Conservation (phyloP, 2,329 filamentous ascomycete species). For the Neodidymelliopsis sp. region DNA sequence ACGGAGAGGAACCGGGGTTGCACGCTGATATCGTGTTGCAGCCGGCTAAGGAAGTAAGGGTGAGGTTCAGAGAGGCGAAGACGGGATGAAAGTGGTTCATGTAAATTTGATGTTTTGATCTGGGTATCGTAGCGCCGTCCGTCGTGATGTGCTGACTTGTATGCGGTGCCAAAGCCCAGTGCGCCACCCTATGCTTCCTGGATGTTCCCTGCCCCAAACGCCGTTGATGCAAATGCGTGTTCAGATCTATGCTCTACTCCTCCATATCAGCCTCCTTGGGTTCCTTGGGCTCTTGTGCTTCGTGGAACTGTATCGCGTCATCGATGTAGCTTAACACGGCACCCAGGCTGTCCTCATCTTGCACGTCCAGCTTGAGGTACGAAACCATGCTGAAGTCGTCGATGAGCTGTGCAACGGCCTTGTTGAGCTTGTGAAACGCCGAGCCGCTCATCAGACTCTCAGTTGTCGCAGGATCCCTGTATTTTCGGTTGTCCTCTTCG, state of each 20-base stretch:
- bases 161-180: neutral
- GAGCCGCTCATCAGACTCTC: constrained; percentile 79
- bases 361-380: constrained; percentile 86
- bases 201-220: constrained; percentile 8
- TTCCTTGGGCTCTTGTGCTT: constrained; percentile 90
- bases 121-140: neutral
- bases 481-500: constrained; percentile 60
- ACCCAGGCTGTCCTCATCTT: constrained; percentile 90
- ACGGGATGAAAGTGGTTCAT: too few relatives aligned
- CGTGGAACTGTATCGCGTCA: constrained; percentile 91
- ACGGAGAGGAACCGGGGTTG: constrained; percentile 46
- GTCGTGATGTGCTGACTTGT: neutral
- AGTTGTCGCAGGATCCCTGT: constrained; percentile 68
- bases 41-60: constrained; percentile 51
- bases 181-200: constrained; percentile 16
- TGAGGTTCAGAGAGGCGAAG: constrained; percentile 41
- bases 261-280: constrained; percentile 59
- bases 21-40: constrained; percentile 59
- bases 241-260: neutral
- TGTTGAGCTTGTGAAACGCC: constrained; percentile 83
- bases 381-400: constrained; percentile 99
- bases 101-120: neutral
- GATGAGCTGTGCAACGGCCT: constrained; percentile 87
- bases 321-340: constrained; percentile 90
- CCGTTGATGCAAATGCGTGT: constrained; percentile 14